Evolutionary conservation across 345 rosid genomes (phyloP).

Genomic region (Sonneratia caseolaris): DNA sequence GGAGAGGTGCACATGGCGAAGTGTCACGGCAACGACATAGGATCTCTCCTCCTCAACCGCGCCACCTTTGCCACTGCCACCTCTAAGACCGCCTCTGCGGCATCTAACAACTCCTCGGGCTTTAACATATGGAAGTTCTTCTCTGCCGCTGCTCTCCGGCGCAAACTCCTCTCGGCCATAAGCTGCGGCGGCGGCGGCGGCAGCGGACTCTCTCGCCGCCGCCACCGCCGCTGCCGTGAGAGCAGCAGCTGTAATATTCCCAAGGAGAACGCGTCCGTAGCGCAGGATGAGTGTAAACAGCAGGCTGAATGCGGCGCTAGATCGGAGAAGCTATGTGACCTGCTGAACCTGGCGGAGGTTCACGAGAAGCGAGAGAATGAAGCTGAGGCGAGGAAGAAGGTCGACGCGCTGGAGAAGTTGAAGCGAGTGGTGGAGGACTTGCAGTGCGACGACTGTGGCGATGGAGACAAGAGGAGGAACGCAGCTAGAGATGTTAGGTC

Average conservation of each 20-base stretch:
- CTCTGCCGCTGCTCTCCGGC: constrained; percentile 60
- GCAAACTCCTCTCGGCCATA: constrained; percentile 53
- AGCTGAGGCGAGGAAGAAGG: constrained; percentile 55
- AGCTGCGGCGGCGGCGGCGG: constrained; percentile 58
- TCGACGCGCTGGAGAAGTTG: constrained; percentile 54
- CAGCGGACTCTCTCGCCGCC: constrained; percentile 31
- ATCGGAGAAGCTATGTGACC: constrained; percentile 80
- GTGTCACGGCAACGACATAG: constrained; percentile 60
- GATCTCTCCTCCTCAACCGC: constrained; percentile 56
- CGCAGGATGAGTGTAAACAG: neutral
- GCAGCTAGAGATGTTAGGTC: constrained; percentile 58
- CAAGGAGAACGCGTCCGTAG: neutral
- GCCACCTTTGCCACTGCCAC: constrained; percentile 16
- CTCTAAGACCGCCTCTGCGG: constrained; percentile 12
- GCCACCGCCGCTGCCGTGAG: constrained; percentile 15
- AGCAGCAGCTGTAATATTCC: constrained; percentile 1
- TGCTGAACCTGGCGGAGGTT: constrained; percentile 58
- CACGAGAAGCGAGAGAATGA: constrained; percentile 38
- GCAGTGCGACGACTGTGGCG: constrained; percentile 21
- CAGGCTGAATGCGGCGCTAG: constrained; percentile 14
- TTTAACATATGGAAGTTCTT: constrained; percentile 54
- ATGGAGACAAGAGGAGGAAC: constrained; percentile 18
- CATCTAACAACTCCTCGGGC: constrained; percentile 13
- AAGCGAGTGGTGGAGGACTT: constrained; percentile 59
- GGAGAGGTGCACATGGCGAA: constrained; percentile 41